These are phyloP conservation scores for Blastocladiella emersonii DNA, from an alignment of 371 early-diverging fungal genomes.

Conservation along the genomic window DNA sequence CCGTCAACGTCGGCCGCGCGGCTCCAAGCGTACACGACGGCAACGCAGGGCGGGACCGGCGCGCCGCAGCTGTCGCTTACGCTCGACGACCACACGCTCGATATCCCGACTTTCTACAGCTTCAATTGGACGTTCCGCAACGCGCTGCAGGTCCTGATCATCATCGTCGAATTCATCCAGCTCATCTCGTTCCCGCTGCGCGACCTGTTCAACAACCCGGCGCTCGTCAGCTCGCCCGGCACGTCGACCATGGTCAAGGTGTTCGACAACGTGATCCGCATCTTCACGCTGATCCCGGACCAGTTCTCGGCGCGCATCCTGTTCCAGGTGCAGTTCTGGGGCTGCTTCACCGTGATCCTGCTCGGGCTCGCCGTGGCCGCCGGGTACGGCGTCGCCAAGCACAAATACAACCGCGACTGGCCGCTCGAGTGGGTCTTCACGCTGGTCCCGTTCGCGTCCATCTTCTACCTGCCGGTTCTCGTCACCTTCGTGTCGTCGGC, in stretches of 20 bases:
- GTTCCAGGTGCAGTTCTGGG: constrained; percentile 5
- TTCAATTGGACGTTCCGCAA: background rate
- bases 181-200: constrained; percentile 5
- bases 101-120: background rate
- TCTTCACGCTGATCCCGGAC: constrained; percentile 5
- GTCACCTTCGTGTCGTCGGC: constrained; percentile 3
- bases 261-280: background rate
- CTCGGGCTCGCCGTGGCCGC: background rate
- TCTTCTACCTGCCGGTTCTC: constrained; percentile 1
- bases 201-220: constrained; percentile 6
- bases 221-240: too few species aligned
- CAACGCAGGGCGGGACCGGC: background rate
- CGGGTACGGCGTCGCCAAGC: background rate
- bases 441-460: background rate
- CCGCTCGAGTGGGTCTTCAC: background rate
- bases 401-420: background rate
- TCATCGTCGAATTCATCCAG: constrained; percentile 7
- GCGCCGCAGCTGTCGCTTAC: background rate
- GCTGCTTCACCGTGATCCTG: background rate
- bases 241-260: background rate
- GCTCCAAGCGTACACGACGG: background rate
- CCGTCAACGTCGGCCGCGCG: background rate
- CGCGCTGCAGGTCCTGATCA: background rate
- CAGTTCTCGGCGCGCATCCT: background rate
- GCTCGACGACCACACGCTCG: background rate